phyloP scores from a whole-genome alignment of 768 basidiomycete genomes.

The Coprinopsis sp. region DNA sequence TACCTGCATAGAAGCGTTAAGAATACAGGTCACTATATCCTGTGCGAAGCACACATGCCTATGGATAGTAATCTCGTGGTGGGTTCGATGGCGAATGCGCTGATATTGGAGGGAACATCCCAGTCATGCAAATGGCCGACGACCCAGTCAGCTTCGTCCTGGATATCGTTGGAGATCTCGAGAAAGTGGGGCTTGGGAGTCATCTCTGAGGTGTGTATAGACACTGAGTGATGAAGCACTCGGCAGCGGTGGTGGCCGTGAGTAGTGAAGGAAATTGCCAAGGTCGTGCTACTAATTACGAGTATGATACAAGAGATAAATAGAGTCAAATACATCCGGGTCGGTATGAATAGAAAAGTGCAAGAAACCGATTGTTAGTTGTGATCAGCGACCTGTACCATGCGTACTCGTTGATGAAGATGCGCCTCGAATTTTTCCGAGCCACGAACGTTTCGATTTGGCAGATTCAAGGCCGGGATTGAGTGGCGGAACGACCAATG shows the following conservation, averaged over 20 bases:
- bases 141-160: slow-evolving; percentile 56
- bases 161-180: slow-evolving; percentile 55
- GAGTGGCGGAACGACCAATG: slow-evolving; percentile 29
- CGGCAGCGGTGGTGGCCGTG: background rate
- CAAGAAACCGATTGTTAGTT: background rate
- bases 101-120: slow-evolving; percentile 47
- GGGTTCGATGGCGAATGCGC: slow-evolving; percentile 54
- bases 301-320: background rate
- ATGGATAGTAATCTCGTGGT: slow-evolving; percentile 56
- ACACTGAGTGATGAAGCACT: too few relatives aligned
- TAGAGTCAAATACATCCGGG: background rate
- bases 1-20: slow-evolving; percentile 40
- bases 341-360: background rate
- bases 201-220: too few relatives aligned
- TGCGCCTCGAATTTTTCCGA: slow-evolving; percentile 61
- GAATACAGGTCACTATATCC: background rate
- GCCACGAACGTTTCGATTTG: slow-evolving; percentile 59
- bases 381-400: background rate
- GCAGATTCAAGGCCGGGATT: slow-evolving; percentile 24
- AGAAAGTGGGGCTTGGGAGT: too few relatives aligned
- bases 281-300: background rate
- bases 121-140: slow-evolving; percentile 44
- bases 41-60: slow-evolving; percentile 32
- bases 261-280: too few relatives aligned
- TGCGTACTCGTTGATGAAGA: slow-evolving; percentile 19